Percentiles rank a stretch among this genome's conserved stretches.
Evolutionary conservation across 78 protist species (phyloP).

Genomic region (Blattamonas nauphoetae): DNA sequence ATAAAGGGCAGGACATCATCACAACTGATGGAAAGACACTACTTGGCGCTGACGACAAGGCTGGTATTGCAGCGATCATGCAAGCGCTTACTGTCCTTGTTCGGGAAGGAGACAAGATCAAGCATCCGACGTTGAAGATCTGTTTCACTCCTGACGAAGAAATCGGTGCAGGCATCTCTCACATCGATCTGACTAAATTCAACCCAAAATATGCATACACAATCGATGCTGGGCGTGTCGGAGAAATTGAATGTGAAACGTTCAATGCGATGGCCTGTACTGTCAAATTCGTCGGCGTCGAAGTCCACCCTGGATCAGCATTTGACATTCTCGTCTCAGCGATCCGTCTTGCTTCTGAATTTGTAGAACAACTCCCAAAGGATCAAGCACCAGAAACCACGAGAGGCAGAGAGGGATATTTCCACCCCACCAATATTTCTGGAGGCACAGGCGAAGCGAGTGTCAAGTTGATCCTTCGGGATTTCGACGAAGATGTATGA

Average conservation of each 20-base stretch:
- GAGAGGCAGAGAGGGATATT: constrained; percentile 9
- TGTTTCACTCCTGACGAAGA: constrained; percentile 34
- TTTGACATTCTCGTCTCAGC: constrained; percentile 17
- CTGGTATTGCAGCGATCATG: constrained; percentile 12
- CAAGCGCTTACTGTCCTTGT: neutral
- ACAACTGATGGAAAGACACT: neutral
- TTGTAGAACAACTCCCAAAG: neutral
- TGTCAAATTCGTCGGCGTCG: constrained; percentile 4
- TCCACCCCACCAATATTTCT: neutral
- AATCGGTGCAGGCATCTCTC: constrained; percentile 23
- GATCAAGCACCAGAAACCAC: constrained; percentile 24
- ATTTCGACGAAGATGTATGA: constrained; percentile 6
- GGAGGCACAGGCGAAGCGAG: constrained; percentile 5
- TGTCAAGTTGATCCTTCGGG: constrained; percentile 11
- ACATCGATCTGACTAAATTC: neutral
- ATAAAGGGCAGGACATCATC: neutral
- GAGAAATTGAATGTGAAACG: constrained; percentile 22
- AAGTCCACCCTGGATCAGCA: constrained; percentile 28
- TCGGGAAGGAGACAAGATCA: neutral
- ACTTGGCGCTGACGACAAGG: constrained; percentile 30
- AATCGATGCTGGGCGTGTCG: constrained; percentile 29
- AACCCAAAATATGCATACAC: constrained; percentile 9
- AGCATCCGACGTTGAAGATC: neutral
- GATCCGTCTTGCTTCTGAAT: neutral
- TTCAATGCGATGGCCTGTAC: constrained; percentile 24